A percentile compares a stretch with the other conserved stretches of the same genome.
Evolutionary conservation across 2,329 filamentous ascomycete genomes (phyloP).

Genomic region (Epichloe bromicola): DNA sequence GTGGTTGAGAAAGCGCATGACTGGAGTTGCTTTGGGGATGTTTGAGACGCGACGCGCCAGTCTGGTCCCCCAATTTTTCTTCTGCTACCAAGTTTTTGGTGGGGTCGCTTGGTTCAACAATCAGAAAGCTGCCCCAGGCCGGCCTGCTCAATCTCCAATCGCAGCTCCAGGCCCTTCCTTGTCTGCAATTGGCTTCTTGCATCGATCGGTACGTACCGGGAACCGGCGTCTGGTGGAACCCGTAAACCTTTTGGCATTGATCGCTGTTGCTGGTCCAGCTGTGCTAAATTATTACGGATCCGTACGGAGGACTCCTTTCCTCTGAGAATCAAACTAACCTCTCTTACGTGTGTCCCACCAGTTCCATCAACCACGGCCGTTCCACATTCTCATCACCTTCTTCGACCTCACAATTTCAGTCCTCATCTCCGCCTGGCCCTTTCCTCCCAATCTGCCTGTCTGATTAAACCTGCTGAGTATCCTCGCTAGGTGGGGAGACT

Average conservation of each 20-base stretch:
- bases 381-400: not conserved
- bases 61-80: slow-evolving; percentile 22
- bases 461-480: slow-evolving; percentile 5
- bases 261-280: not conserved
- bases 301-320: not conserved
- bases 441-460: not conserved
- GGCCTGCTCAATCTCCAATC: slow-evolving; percentile 10
- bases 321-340: not conserved
- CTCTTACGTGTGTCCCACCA: not conserved
- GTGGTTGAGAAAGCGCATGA: slow-evolving; percentile 11
- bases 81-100: slow-evolving; percentile 18
- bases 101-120: slow-evolving; percentile 24
- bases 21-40: not conserved
- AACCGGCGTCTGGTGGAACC: not conserved
- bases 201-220: slow-evolving; percentile 3
- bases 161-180: slow-evolving; percentile 5
- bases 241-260: not conserved
- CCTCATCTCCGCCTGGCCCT: slow-evolving; percentile 1
- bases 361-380: not conserved
- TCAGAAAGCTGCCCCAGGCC: slow-evolving; percentile 11
- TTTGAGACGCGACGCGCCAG: not conserved
- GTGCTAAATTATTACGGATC: not conserved
- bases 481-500: slow-evolving; percentile 15
- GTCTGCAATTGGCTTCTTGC: not conserved
- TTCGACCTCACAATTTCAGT: not conserved